These are phyloP conservation scores for Schwanniomyces polymorphus DNA, from an alignment of 805 yeast species.

Conservation along the genomic window DNA sequence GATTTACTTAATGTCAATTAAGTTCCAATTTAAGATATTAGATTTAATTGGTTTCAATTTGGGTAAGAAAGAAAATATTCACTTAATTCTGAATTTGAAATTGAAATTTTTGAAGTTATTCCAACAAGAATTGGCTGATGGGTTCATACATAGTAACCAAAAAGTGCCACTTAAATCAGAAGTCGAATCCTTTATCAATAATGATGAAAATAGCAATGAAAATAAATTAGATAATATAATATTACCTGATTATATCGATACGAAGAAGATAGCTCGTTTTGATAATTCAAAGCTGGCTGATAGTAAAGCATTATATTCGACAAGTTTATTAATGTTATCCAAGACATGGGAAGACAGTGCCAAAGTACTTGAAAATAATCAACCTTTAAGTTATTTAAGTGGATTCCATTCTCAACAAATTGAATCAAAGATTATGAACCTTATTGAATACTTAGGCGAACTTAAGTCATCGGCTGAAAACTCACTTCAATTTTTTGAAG, in stretches of 20 bases:
- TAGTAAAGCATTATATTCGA: constrained; percentile 9
- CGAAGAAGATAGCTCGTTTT: constrained; percentile 21
- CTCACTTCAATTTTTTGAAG: constrained; percentile 6
- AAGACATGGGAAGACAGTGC: constrained; percentile 7
- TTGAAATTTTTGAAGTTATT: constrained; percentile 10
- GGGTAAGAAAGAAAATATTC: not conserved
- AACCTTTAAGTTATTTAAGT: constrained; percentile 10
- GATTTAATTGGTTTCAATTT: constrained; percentile 9
- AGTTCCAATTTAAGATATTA: constrained; percentile 28
- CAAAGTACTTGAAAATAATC: not conserved
- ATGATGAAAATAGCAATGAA: not conserved
- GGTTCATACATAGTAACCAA: constrained; percentile 6
- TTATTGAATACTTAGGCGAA: constrained; percentile 9
- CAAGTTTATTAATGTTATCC: constrained; percentile 13
- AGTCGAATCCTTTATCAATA: constrained; percentile 10
- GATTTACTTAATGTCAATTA: constrained; percentile 23
- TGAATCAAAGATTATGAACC: constrained; percentile 17
- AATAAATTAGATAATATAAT: constrained; percentile 34
- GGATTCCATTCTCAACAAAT: constrained; percentile 14
- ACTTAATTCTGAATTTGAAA: constrained; percentile 4
- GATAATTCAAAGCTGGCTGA: constrained; percentile 1
- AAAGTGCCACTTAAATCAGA: constrained; percentile 5
- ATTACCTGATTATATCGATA: constrained; percentile 38
- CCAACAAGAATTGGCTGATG: constrained; percentile 14
- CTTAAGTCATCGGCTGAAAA: constrained; percentile 2